phyloP scores from a whole-genome alignment of 176 grass and related monocot species.

The Carex parvula region DNA sequence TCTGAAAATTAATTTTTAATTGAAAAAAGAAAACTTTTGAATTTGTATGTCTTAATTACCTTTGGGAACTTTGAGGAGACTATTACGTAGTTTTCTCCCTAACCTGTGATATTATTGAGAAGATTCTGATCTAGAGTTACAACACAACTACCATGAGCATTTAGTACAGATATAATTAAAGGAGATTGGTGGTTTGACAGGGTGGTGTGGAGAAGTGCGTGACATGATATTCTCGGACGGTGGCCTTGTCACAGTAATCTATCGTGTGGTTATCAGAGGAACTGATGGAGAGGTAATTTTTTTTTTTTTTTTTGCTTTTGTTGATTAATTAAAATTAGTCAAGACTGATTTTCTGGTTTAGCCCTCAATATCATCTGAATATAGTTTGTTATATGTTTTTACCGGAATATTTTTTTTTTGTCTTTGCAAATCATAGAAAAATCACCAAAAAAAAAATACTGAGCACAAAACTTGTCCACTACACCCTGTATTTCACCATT shows the following conservation, averaged over 20 bases:
- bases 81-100: neutral
- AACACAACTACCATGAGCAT: neutral
- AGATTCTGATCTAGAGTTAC: neutral
- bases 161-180: neutral
- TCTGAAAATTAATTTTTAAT: neutral
- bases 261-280: conserved; percentile 79
- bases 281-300: conserved; percentile 76
- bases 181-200: conserved; percentile 29
- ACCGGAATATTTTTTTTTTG: neutral
- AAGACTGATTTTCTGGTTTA: neutral
- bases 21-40: neutral
- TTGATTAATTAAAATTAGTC: neutral
- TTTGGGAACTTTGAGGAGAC: neutral
- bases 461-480: neutral
- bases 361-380: neutral
- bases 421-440: neutral
- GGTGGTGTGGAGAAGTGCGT: conserved; percentile 94
- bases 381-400: neutral
- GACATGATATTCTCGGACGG: conserved; percentile 61
- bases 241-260: conserved; percentile 81
- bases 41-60: neutral
- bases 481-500: neutral
- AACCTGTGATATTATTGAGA: neutral
- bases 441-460: neutral
- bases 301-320: neutral